Base-by-base conservation (phyloP, 1,139 yeast genomes). In the Suhomyces panamericanus region DNA sequence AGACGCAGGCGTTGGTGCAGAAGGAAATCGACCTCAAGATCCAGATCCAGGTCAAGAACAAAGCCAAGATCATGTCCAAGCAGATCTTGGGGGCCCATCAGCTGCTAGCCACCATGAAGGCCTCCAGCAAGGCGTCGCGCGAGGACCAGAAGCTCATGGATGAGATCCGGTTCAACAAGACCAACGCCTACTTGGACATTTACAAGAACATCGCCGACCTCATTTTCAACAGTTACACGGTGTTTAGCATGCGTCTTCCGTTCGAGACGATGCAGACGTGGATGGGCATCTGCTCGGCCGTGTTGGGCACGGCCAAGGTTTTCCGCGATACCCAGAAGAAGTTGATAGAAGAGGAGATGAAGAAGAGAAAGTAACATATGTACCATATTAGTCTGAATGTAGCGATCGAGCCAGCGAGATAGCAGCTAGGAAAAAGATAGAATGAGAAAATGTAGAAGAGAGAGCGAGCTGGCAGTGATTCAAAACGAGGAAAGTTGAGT, bases 211-310 rank as follows among this genome's bases (percentile, higher is more conserved):
- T 70, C 26, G 64, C 75, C 5, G 79, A 74, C 56, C 62, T 74
- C 43, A 58, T 68, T 9, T 74, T 74, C 56, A 73, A 73, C 50
- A 56, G 71, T 30, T 74, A 73, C 51, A 71, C 77, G 0, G 78
- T 74, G n/a, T 74, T 73, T 54, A 50, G 61, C 35, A 48, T 69
- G 48, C 57, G 62, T 16, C 63, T 74, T 39, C 78, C 77, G 6
- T 74, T 74, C 55, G 67, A 62, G 31, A 73, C 78, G 35, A 53
- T 71, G 38, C 79, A 74, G 53, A 73, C 73, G 22, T 74, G 78
- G 78, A 69, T 73, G 72, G 79, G 79, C 8, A 69, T 74, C 32
- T 61, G 66, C 52, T 78, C 79, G 8, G 61, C 76, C 8, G 47
- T 59, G 14, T 62, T 74, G 50, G 70, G 77, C 53, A 63, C 71